Evolutionary conservation across 805 yeast genomes (phyloP).

Genomic region (Starmerella etchellsii): DNA sequence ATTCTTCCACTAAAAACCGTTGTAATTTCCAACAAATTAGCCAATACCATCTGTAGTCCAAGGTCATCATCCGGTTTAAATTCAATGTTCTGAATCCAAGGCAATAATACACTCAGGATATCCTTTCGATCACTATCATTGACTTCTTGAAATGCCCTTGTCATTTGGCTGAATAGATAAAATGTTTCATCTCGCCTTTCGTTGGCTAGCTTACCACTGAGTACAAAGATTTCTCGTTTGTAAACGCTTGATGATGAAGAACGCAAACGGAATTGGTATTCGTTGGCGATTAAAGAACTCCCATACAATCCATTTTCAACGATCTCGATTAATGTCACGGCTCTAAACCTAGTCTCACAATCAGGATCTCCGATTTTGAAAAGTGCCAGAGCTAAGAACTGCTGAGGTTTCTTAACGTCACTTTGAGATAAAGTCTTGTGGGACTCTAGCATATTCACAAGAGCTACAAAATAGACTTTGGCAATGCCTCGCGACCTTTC

Average conservation of each 20-base stretch:
- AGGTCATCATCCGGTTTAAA: constrained; percentile 30
- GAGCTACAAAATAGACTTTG: constrained; percentile 56
- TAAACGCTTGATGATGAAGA: constrained; percentile 71
- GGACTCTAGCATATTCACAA: constrained; percentile 50
- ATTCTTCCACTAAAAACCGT: constrained; percentile 59
- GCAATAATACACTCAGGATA: constrained; percentile 63
- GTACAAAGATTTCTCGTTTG: constrained; percentile 70
- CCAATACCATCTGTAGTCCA: constrained; percentile 18
- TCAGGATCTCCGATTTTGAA: constrained; percentile 69
- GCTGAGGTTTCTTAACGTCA: constrained; percentile 36
- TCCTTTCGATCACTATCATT: constrained; percentile 55
- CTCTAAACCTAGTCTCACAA: constrained; percentile 53
- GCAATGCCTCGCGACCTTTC: constrained; percentile 35
- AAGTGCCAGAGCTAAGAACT: constrained; percentile 59
- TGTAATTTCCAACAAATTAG: constrained; percentile 60
- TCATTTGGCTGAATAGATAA: constrained; percentile 55
- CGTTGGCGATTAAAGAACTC: constrained; percentile 37
- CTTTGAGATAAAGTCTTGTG: constrained; percentile 28
- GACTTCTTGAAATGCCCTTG: constrained; percentile 54
- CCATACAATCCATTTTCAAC: constrained; percentile 51
- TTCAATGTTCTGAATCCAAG: constrained; percentile 85
- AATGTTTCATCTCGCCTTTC: constrained; percentile 46
- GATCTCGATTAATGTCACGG: constrained; percentile 54
- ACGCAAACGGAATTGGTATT: constrained; percentile 56
- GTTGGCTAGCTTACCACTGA: constrained; percentile 59